Percentiles rank a stretch among this genome's conserved stretches.
These are phyloP conservation scores for Apiospora malaysiana DNA, from an alignment of 2,329 filamentous ascomycete species.

Conservation along the genomic window DNA sequence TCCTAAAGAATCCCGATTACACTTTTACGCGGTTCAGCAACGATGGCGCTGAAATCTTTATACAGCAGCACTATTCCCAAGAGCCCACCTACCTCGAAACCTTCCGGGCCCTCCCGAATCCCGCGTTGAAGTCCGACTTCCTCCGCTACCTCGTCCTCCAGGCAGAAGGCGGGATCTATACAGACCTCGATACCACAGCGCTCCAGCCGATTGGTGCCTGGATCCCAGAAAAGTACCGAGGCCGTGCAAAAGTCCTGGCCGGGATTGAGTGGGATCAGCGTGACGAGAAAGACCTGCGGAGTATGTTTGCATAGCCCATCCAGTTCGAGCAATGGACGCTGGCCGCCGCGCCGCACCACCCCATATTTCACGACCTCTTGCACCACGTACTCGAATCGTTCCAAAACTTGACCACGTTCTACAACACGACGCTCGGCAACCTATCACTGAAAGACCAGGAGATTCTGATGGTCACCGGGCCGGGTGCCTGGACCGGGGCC, in stretches of 20 bases:
- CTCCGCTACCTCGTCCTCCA: conserved; percentile 25
- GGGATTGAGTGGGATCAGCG: conserved; percentile 24
- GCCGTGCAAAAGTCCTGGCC: conserved; percentile 16
- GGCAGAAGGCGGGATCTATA: conserved; percentile 23
- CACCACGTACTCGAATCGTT: not conserved
- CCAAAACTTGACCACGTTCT: not conserved
- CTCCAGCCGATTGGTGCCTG: not conserved
- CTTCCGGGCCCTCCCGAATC: not conserved
- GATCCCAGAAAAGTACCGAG: not conserved
- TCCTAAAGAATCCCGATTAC: not conserved
- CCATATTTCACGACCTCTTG: conserved; percentile 20
- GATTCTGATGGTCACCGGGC: conserved; percentile 26
- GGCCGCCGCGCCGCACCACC: conserved; percentile 23
- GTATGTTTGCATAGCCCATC: conserved; percentile 20
- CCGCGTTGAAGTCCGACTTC: conserved; percentile 14
- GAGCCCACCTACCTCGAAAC: not conserved
- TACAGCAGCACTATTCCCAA: not conserved
- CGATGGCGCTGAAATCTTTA: not conserved
- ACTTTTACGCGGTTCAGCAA: not conserved
- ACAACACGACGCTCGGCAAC: not conserved
- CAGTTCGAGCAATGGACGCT: conserved; percentile 28
- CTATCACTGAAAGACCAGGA: conserved; percentile 2
- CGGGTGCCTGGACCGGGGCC: conserved; percentile 26
- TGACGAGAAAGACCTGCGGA: conserved; percentile 9
- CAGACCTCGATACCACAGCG: conserved; percentile 23